phyloP scores from a whole-genome alignment of 306 rosid species.

The Canavalia gladiata region DNA sequence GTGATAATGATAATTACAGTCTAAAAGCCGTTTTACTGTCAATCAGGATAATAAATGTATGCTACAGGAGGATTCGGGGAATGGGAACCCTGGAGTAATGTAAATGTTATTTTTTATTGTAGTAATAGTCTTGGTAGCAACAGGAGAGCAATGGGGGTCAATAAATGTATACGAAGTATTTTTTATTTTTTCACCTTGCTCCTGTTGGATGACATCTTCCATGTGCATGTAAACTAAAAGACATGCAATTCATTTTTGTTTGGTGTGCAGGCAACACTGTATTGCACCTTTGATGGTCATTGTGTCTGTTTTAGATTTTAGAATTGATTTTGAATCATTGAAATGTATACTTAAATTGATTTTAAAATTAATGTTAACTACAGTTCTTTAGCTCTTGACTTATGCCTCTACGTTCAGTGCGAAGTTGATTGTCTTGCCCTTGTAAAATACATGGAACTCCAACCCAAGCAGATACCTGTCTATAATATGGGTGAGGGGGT shows the following conservation, averaged over 20 bases:
- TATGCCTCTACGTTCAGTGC: too few species aligned
- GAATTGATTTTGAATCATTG: too few species aligned
- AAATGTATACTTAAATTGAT: too few species aligned
- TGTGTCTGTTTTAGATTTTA: too few species aligned
- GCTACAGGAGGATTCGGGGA: background rate
- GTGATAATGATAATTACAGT: background rate
- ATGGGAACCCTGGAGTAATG: background rate
- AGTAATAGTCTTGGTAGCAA: background rate
- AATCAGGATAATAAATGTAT: background rate
- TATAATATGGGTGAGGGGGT: too few species aligned
- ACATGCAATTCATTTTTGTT: background rate
- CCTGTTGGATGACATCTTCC: background rate
- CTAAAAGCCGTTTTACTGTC: background rate
- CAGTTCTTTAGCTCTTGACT: too few species aligned
- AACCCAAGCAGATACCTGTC: too few species aligned
- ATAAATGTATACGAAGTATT: background rate
- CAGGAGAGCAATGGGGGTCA: background rate
- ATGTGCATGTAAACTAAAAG: background rate
- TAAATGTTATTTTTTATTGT: background rate
- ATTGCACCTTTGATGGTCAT: background rate
- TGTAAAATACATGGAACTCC: too few species aligned
- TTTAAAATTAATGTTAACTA: too few species aligned
- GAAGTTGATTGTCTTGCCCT: too few species aligned
- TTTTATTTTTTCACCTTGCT: background rate
- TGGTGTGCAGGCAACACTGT: background rate